phyloP scores from a whole-genome alignment of 805 yeast species.

The Starmerella sirachaensis region DNA sequence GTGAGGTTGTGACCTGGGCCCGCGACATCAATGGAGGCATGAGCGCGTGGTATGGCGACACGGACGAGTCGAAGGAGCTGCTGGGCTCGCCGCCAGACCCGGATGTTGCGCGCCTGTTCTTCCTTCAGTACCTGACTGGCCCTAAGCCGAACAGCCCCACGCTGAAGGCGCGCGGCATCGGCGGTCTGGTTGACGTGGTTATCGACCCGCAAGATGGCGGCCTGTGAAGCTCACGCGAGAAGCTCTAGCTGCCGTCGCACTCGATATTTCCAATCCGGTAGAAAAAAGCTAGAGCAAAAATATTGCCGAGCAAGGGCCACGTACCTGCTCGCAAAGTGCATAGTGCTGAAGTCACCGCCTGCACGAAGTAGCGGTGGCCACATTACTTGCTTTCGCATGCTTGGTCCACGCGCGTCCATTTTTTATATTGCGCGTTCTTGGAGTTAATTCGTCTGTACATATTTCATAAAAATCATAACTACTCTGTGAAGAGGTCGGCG shows the following conservation, averaged over 20 bases:
- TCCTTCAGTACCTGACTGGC: slow-evolving; percentile 66
- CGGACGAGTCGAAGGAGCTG: slow-evolving; percentile 16
- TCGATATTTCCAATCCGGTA: too few relatives aligned
- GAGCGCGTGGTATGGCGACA: slow-evolving; percentile 31
- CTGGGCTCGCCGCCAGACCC: slow-evolving; percentile 58
- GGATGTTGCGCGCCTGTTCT: slow-evolving; percentile 50
- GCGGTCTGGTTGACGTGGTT: slow-evolving; percentile 12
- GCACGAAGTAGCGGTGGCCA: too few relatives aligned
- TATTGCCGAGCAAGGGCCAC: too few relatives aligned
- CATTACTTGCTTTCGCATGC: too few relatives aligned
- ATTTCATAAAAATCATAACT: background rate
- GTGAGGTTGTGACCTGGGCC: slow-evolving; percentile 54
- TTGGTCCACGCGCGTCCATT: too few relatives aligned
- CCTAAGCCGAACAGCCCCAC: slow-evolving; percentile 50
- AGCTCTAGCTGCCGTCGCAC: too few relatives aligned
- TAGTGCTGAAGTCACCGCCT: too few relatives aligned
- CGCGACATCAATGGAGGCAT: slow-evolving; percentile 39
- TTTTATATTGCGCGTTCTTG: too few relatives aligned
- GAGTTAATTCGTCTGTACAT: background rate
- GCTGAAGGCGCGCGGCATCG: slow-evolving; percentile 25
- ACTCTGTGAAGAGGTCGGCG: slow-evolving; percentile 3
- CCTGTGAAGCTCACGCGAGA: too few relatives aligned
- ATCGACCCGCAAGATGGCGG: too few relatives aligned
- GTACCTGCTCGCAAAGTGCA: too few relatives aligned
- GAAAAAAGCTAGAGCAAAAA: too few relatives aligned